Conservation (phyloP, 1,284 basidiomycete genomes). For the Xerocomus amazonicus region DNA sequence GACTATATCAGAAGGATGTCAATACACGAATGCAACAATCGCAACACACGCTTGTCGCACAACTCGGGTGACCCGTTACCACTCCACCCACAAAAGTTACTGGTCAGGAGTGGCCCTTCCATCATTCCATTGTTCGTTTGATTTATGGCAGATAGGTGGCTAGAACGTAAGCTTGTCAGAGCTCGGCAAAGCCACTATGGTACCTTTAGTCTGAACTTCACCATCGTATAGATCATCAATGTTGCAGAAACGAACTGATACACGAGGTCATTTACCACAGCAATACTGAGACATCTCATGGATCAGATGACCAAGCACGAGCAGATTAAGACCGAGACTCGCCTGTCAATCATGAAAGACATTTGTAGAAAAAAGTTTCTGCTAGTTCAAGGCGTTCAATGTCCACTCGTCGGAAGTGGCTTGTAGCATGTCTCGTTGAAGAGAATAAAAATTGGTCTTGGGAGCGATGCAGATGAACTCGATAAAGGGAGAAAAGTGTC, state of each 20-base stretch:
- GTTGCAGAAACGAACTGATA: slow-evolving; percentile 11
- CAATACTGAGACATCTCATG: slow-evolving; percentile 10
- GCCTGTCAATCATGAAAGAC: slow-evolving; percentile 8
- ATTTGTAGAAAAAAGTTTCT: slow-evolving; percentile 22
- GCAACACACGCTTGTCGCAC: slow-evolving; percentile 18
- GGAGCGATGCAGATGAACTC: slow-evolving; percentile 21
- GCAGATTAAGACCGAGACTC: slow-evolving; percentile 20
- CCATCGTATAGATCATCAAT: slow-evolving; percentile 15
- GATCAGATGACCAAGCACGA: slow-evolving; percentile 15
- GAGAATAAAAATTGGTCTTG: slow-evolving; percentile 11
- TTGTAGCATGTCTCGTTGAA: slow-evolving; percentile 18
- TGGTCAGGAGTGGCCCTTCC: slow-evolving; percentile 6
- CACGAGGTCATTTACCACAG: slow-evolving; percentile 24
- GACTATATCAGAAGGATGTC: slow-evolving; percentile 11
- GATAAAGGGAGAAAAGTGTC: slow-evolving; percentile 23
- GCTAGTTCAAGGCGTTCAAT: slow-evolving; percentile 12
- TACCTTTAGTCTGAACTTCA: slow-evolving; percentile 16
- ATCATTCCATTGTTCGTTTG: slow-evolving; percentile 13
- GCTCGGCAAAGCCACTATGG: slow-evolving; percentile 15
- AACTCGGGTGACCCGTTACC: slow-evolving; percentile 8
- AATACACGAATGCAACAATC: slow-evolving; percentile 13
- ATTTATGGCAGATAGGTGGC: slow-evolving; percentile 15
- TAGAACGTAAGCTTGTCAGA: slow-evolving; percentile 13
- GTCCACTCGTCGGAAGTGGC: slow-evolving; percentile 12
- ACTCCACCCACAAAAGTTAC: slow-evolving; percentile 5